These are phyloP conservation scores for Fraxinus quadrangulata DNA, from an alignment of 257 asterid species.

Conservation along the genomic window DNA sequence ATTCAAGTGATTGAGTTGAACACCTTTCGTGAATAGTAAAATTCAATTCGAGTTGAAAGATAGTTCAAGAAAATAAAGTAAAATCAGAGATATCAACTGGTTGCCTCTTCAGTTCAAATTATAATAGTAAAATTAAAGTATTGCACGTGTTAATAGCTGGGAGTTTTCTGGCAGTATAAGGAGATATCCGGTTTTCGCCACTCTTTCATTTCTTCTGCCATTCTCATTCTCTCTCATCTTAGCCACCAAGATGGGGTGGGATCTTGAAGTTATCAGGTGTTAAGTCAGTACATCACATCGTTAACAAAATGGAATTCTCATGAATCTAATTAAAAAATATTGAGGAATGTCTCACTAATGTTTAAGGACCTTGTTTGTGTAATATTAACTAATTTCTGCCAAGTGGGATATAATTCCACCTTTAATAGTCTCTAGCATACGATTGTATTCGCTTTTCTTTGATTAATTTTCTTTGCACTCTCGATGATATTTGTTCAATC, in stretches of 20 bases:
- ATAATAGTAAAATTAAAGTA: not conserved
- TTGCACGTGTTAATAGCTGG: not conserved
- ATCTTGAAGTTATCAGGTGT: conserved; percentile 1
- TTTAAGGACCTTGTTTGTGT: not conserved
- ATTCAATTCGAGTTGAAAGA: not conserved
- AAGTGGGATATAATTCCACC: not conserved
- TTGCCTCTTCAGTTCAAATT: not conserved
- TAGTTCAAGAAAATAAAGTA: not conserved
- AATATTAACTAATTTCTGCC: conserved; percentile 17
- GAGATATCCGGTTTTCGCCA: not conserved
- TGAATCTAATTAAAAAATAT: not conserved
- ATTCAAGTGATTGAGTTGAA: conserved; percentile 3
- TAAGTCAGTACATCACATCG: conserved; percentile 13
- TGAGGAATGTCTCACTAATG: not conserved
- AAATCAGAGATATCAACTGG: not conserved
- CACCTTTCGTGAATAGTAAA: not conserved
- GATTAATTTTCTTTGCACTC: conserved; percentile 5
- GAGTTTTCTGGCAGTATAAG: conserved; percentile 9
- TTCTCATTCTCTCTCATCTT: conserved; percentile 3
- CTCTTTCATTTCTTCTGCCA: not conserved
- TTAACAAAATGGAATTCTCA: conserved; percentile 1
- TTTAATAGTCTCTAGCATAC: not conserved
- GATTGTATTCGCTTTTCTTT: conserved; percentile 12
- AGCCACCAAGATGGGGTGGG: not conserved
- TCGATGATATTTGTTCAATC: not conserved